Evolutionary conservation across 1,284 basidiomycete genomes (phyloP).

Genomic region (Ustilago trichophora): DNA sequence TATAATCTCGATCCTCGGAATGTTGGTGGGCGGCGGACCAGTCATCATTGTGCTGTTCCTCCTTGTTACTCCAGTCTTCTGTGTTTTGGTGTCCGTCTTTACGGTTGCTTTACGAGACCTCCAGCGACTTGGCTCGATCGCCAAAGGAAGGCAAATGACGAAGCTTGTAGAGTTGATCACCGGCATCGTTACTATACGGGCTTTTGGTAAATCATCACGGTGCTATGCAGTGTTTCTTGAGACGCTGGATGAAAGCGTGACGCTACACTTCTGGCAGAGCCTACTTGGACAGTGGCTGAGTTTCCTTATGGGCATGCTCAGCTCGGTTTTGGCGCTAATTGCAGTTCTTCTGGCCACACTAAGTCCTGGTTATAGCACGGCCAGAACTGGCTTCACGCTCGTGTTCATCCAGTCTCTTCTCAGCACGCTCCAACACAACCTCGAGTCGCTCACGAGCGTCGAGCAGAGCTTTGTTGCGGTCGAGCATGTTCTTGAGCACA

Average conservation of each 20-base stretch:
- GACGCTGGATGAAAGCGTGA: slow-evolving; percentile 83
- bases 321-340: slow-evolving; percentile 52
- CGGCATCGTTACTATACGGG: slow-evolving; percentile 85
- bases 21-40: slow-evolving; percentile 76
- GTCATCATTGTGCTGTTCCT: slow-evolving; percentile 74
- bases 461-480: slow-evolving; percentile 66
- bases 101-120: slow-evolving; percentile 88
- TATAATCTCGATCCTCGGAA: slow-evolving; percentile 71
- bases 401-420: slow-evolving; percentile 54
- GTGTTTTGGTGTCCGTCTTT: slow-evolving; percentile 72
- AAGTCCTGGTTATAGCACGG: slow-evolving; percentile 19
- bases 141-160: slow-evolving; percentile 76
- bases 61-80: slow-evolving; percentile 54
- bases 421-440: slow-evolving; percentile 51
- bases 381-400: slow-evolving; percentile 55
- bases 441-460: slow-evolving; percentile 64
- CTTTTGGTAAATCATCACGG: slow-evolving; percentile 70
- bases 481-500: slow-evolving; percentile 65
- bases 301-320: slow-evolving; percentile 70
- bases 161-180: slow-evolving; percentile 87
- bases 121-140: slow-evolving; percentile 79
- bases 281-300: slow-evolving; percentile 87
- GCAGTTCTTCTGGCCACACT: slow-evolving; percentile 52
- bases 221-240: slow-evolving; percentile 72
- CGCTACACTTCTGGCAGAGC: slow-evolving; percentile 85